phyloP scores from a whole-genome alignment of 2,329 filamentous ascomycete species.

The Didymellaceae sp. region DNA sequence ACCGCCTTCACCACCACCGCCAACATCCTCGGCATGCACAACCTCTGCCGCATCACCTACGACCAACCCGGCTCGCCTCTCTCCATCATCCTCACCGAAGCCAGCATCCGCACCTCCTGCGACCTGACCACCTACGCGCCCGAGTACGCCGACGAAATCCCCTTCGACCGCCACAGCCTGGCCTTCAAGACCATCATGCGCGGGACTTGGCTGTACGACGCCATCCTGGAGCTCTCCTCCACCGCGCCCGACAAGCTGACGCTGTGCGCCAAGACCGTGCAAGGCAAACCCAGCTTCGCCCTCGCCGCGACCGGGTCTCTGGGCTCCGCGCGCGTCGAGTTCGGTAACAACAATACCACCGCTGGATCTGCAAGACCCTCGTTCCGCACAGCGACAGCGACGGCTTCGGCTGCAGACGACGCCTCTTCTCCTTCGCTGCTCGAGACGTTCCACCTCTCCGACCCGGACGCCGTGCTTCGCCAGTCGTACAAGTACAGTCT shows the following conservation, averaged over 20 bases:
- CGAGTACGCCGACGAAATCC: constrained; percentile 73
- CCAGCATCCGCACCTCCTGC: constrained; percentile 75
- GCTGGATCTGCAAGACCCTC: neutral
- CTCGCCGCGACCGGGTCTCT: constrained; percentile 70
- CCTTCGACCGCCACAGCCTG: constrained; percentile 80
- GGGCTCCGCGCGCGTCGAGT: constrained; percentile 67
- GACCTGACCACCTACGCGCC: constrained; percentile 87
- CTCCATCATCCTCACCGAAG: constrained; percentile 84
- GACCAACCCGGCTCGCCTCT: constrained; percentile 76
- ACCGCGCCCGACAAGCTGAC: constrained; percentile 77
- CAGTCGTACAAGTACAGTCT: constrained; percentile 87
- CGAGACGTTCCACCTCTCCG: constrained; percentile 72
- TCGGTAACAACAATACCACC: constrained; percentile 54
- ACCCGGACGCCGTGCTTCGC: constrained; percentile 28
- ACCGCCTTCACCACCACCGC: constrained; percentile 85
- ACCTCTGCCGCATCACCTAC: constrained; percentile 86
- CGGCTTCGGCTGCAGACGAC: constrained; percentile 3
- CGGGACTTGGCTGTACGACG: constrained; percentile 73
- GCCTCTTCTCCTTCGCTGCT: constrained; percentile 56
- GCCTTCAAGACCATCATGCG: constrained; percentile 96
- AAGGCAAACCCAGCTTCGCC: constrained; percentile 69
- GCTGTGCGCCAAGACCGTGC: constrained; percentile 53
- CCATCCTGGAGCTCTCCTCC: constrained; percentile 69
- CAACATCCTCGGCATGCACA: constrained; percentile 80
- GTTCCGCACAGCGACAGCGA: constrained; percentile 23